Base-by-base conservation (phyloP, 495 filamentous ascomycete species). In the Halenospora varia region DNA sequence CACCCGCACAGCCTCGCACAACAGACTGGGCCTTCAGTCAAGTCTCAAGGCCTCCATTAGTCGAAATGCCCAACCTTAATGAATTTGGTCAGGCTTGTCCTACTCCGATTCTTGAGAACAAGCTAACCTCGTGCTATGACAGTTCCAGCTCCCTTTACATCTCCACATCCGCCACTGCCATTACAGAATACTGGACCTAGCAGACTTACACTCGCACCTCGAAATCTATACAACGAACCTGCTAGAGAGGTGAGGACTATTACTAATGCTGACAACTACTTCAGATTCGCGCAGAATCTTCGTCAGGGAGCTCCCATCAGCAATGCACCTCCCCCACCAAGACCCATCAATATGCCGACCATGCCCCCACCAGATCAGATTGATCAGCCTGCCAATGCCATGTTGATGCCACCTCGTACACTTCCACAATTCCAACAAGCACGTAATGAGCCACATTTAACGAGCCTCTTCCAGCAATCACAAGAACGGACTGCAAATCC, bases 251-350 rank as follows among this genome's bases (percentile, higher is more conserved):
- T 53, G 1, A 56, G 51, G 45, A 11, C 42, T 22, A 29, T 66
- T n/a, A 58, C n/a, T 13, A 60, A 63, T 55, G 60, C 53, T 2
- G 51, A 62, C 25, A 60, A 61, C 48, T 57, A 61, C 35, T 66
- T 66, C 57, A 57, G 51, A 22, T 60, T 66, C 49, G 39, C 60
- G 11, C 63, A 60, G 51, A 66, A 66, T 25, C 48, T 61, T 3
- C 56, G 53, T 42, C 48, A 60, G 26, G 59, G 53, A 15, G 20
- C 19, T 10, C 18, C 56, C 10, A 39, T 59, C 1, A 48, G 22
- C 20, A 10, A 39, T 19, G 25, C 25, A 35, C 57, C 25, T 24
- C 18, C 40, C 42, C 44, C 40, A 15, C 35, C 19, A 35, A 23
- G 23, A 48, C 18, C 40, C 24, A 25, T 15, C 17, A 2, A 10